These are phyloP conservation scores for Polyporus arcularius DNA, from an alignment of 768 basidiomycete species.

Conservation along the genomic window DNA sequence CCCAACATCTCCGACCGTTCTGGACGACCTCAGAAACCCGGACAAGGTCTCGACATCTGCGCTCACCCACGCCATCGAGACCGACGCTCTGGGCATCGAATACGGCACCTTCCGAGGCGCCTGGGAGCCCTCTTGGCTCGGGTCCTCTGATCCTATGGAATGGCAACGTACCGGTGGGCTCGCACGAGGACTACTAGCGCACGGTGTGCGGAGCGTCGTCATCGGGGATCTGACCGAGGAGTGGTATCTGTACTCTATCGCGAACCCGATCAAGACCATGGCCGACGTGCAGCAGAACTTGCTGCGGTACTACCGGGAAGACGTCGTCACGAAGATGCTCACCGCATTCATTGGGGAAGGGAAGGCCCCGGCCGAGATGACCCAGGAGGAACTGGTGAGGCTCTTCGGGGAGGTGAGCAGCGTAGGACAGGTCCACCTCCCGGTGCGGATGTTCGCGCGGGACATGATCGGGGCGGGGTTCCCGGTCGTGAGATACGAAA, in stretches of 20 bases:
- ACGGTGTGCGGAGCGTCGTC: constrained; percentile 61
- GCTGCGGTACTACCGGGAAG: constrained; percentile 57
- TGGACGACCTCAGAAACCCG: constrained; percentile 54
- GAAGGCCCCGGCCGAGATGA: constrained; percentile 38
- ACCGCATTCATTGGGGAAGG: constrained; percentile 35
- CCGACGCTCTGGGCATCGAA: constrained; percentile 49
- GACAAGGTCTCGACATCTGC: constrained; percentile 45
- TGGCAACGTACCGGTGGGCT: constrained; percentile 69
- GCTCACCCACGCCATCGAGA: constrained; percentile 62
- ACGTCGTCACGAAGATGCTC: constrained; percentile 48
- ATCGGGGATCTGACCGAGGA: constrained; percentile 75
- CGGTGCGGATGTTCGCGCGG: constrained; percentile 59
- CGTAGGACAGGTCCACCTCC: constrained; percentile 67
- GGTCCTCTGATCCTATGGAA: constrained; percentile 55
- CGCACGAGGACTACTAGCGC: constrained; percentile 51
- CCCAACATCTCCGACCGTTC: constrained; percentile 47
- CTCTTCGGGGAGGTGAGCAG: constrained; percentile 63
- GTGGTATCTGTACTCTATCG: constrained; percentile 77
- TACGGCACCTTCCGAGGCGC: constrained; percentile 72
- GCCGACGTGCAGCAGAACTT: constrained; percentile 60
- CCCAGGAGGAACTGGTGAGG: constrained; percentile 45
- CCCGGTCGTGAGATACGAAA: constrained; percentile 67
- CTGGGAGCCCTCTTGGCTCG: constrained; percentile 60
- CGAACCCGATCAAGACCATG: constrained; percentile 53
- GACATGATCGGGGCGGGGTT: constrained; percentile 59